Evolutionary conservation across 371 early-diverging fungal genomes (phyloP), one percentile per base, ranked within the genome.

Genomic region (Homolaphlyctis polyrhiza): DNA sequence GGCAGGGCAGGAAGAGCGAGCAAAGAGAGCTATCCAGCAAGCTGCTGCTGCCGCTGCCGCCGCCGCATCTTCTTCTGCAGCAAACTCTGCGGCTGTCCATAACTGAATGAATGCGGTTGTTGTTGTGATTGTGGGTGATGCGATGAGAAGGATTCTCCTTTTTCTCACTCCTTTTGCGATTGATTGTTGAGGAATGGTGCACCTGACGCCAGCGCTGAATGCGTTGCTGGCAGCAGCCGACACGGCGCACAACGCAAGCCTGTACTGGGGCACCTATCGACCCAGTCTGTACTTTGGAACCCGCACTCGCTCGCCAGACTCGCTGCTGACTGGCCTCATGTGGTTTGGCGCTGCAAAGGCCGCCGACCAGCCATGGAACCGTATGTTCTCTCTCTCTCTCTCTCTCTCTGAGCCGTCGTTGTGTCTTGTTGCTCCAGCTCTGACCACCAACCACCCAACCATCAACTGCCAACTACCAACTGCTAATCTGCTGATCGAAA

Each of bases 271-370:
- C n/a, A 90, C 93, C 0, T 95, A 94, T 71, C 80, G 96, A 34
- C 95, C 96, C 35, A 92, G 94, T 69, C 82, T 95, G n/a, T 97
- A 95, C 76, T 94, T 95, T 80, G 97, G 97, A 33, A 89, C 91
- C 0, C 84, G 91, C 0, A 88, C 94, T 11, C 88, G 92, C 51
- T 57, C 88, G 6, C 86, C 91, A 0, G 79, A 89, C 49, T 83
- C 93, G 1, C 68, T 95, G 39, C 79, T 91, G 79, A 90, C 94
- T 13, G 96, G 97, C 3, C 79, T 95, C 23, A 89, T 92, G 86
- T 97, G 97, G 97, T 92, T 89, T 73, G 88, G 91, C 23, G 79
- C 85, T 0, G 71, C 74, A 33, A 74, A 86, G 33, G 35, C 57
- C 33, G 47, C 61, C 35, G 27, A 57, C 34, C 29, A 29, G 25